Evolutionary conservation across 768 basidiomycete species (phyloP).

Genomic region (Podaxis sp.): DNA sequence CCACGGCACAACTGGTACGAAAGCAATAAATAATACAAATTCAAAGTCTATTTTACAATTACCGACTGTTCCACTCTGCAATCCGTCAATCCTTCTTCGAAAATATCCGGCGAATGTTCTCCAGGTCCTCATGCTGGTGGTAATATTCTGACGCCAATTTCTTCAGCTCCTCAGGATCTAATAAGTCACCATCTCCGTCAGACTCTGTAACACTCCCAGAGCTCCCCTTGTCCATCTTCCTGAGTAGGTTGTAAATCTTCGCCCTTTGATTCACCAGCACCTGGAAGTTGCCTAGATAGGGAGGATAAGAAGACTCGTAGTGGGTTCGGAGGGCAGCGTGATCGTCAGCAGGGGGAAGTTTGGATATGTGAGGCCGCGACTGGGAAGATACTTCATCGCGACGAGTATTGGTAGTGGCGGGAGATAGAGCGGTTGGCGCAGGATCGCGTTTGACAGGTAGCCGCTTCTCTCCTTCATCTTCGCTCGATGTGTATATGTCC

Average conservation of each 20-base stretch:
- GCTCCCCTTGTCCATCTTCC: conserved; percentile 29
- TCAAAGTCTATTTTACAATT: background rate
- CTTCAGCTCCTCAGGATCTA: conserved; percentile 49
- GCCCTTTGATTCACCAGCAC: conserved; percentile 45
- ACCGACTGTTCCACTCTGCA: background rate
- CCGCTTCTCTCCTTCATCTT: conserved; percentile 46
- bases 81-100: background rate
- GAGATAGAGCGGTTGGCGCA: background rate
- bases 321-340: conserved; percentile 46
- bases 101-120: conserved; percentile 34
- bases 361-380: conserved; percentile 22
- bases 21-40: conserved; percentile 8
- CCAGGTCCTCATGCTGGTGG: conserved; percentile 47
- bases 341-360: conserved; percentile 37
- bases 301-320: conserved; percentile 48
- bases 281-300: conserved; percentile 45
- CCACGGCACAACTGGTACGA: background rate
- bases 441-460: conserved; percentile 2
- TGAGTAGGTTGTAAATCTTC: conserved; percentile 50
- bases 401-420: background rate
- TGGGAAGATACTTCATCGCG: conserved; percentile 21
- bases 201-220: conserved; percentile 41
- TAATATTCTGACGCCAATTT: conserved; percentile 41
- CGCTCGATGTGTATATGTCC: conserved; percentile 65
- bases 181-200: conserved; percentile 48